Evolutionary conservation across 305 asterid genomes (phyloP).

Genomic region (Fraxinus floribunda): DNA sequence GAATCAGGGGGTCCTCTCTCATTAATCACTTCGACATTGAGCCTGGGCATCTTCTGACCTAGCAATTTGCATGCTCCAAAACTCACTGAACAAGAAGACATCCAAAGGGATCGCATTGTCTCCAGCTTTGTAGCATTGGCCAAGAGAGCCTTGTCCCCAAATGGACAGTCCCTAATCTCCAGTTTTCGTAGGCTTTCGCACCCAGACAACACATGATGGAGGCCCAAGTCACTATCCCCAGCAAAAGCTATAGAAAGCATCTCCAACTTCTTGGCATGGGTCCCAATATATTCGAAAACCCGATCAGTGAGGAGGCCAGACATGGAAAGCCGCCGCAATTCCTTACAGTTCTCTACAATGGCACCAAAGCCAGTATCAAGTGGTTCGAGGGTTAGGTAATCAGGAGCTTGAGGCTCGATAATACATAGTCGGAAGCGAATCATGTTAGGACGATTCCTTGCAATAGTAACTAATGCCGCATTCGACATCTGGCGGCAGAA

Average conservation of each 20-base stretch:
- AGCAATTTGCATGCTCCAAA: slow-evolving; percentile 88
- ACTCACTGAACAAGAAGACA: slow-evolving; percentile 95
- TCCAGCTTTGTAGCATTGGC: slow-evolving; percentile 96
- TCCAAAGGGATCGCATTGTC: slow-evolving; percentile 99
- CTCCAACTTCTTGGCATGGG: slow-evolving; percentile 84
- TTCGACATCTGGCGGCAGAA: slow-evolving; percentile 98
- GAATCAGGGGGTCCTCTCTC: slow-evolving; percentile 73
- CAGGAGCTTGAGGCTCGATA: slow-evolving; percentile 79
- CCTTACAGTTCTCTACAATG: slow-evolving; percentile 77
- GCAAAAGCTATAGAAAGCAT: slow-evolving; percentile 98
- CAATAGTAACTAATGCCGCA: slow-evolving; percentile 75
- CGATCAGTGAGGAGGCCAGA: slow-evolving; percentile 87
- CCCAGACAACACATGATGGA: slow-evolving; percentile 84
- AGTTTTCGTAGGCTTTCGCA: slow-evolving; percentile 88
- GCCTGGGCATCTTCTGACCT: slow-evolving; percentile 75
- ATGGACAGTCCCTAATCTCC: slow-evolving; percentile 95
- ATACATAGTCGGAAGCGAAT: slow-evolving; percentile 79
- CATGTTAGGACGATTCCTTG: slow-evolving; percentile 69
- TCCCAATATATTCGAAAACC: slow-evolving; percentile 76
- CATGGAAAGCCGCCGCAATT: slow-evolving; percentile 78
- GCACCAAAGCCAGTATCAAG: slow-evolving; percentile 95
- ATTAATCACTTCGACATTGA: slow-evolving; percentile 86
- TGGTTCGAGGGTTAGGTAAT: slow-evolving; percentile 77
- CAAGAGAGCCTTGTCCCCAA: slow-evolving; percentile 89
- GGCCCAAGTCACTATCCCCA: slow-evolving; percentile 90